A percentile compares a stretch with the other conserved stretches of the same genome.
These are phyloP conservation scores for Fusarium goolgardi DNA, from an alignment of 2,329 filamentous ascomycete species.

Conservation along the genomic window DNA sequence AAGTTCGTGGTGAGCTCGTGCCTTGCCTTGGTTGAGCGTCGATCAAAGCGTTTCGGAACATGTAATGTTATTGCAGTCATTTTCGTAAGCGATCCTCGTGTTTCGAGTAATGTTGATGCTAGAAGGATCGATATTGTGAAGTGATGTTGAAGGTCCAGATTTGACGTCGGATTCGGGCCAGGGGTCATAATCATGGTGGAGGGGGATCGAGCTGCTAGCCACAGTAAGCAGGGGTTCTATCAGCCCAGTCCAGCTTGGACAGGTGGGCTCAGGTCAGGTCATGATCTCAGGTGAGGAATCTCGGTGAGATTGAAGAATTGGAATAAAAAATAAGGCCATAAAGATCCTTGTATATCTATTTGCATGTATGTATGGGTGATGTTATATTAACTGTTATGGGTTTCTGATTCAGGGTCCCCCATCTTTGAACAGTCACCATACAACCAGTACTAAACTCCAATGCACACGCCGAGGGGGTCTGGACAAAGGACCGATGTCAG, in stretches of 20 bases:
- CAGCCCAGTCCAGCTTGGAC: conserved; percentile 19
- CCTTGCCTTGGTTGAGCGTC: conserved; percentile 12
- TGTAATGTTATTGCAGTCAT: neutral
- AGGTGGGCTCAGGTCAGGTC: conserved; percentile 40
- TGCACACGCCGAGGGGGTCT: conserved; percentile 29
- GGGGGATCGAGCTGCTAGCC: conserved; percentile 18
- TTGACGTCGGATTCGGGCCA: conserved; percentile 30
- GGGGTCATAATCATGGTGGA: conserved; percentile 38
- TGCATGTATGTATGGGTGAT: neutral
- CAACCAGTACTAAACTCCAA: neutral
- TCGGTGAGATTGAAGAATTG: conserved; percentile 41
- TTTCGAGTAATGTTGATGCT: conserved; percentile 4
- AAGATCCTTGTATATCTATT: conserved; percentile 10
- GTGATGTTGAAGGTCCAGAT: conserved; percentile 28
- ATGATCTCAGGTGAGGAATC: conserved; percentile 45
- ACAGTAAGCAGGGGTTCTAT: conserved; percentile 34
- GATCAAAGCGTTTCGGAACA: conserved; percentile 16
- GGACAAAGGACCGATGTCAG: conserved; percentile 24
- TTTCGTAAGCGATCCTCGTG: neutral
- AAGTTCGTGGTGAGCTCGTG: conserved; percentile 13
- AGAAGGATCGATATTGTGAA: conserved; percentile 33
- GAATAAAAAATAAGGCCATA: conserved; percentile 39
- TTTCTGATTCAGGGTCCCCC: conserved; percentile 7
- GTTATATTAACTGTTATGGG: neutral
- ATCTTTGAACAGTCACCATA: conserved; percentile 8